Base-by-base conservation (phyloP, 1,284 basidiomycete genomes). In the Heterobasidion occidentale region DNA sequence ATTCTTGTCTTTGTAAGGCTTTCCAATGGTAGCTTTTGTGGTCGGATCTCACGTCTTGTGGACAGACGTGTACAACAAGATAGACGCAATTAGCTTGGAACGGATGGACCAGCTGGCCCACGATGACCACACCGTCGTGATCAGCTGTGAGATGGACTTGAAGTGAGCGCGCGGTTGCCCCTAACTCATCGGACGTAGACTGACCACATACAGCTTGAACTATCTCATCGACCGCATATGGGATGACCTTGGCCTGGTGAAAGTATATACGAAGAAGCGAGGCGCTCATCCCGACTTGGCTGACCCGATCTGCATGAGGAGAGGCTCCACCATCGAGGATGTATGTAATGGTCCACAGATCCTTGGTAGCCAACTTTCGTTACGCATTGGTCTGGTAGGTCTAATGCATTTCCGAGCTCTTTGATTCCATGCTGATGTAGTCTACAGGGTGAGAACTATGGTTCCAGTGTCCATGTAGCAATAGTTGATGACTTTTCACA, bases 251-350 rank as follows among this genome's bases (percentile, higher is more conserved):
- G 77, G 80, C 44, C 80, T 95, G 17, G 93, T 95, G 53, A 94
- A 94, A 71, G 85, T 98, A 55, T 98, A 98, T 72, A 98, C 95
- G 2, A 98, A 98, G 74, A 95, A 95, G 71, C 82, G 96, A 51
- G 96, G 95, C n/a, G 90, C 80, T 36, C 90, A 90, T 63, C 94
- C 96, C 2, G 96, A 98, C 68, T 73, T 98, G 17, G 73, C 78
- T 1, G 96, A 98, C 71, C 96, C 96, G n/a, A 86, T 98, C 52
- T 95, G 94, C 68, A 73, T 98, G 62, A 80, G 95, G 55, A 90
- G 84, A 65, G 96, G 95, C 1, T 93, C 95, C 1, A 95, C 92
- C 0, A 90, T 98, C 58, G 96, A 98, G 85, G 81, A 84, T 66
- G 93, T 95, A 14, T 97, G 94, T 72, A 88, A 94, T 68, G 89